A percentile compares a stretch with the other conserved stretches of the same genome.
phyloP scores from a whole-genome alignment of 2,329 filamentous ascomycete genomes.

The Davidsoniella neocaledoniae region DNA sequence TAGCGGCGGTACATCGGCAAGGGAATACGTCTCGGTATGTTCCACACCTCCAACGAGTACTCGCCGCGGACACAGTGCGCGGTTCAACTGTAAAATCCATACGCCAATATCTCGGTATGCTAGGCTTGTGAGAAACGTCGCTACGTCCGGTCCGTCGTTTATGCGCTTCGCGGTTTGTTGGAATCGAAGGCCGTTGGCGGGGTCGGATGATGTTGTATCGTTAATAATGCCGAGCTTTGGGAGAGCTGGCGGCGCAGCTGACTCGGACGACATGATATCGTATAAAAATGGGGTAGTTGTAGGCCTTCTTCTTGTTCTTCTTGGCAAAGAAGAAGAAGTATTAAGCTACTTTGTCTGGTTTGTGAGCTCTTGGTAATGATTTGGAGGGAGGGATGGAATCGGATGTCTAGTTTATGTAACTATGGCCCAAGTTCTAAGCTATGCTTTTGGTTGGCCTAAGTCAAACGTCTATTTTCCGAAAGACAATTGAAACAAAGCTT shows the following conservation, averaged over 20 bases:
- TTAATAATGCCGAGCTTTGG: conserved; percentile 28
- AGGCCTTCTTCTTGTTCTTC: no score
- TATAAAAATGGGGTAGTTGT: no score
- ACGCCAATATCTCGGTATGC: conserved; percentile 78
- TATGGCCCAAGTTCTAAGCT: no score
- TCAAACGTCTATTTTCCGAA: no score
- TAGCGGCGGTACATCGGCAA: not conserved
- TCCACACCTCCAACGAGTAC: conserved; percentile 17
- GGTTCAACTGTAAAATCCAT: conserved; percentile 82
- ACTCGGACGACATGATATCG: no score
- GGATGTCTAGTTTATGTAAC: no score
- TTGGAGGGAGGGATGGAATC: no score
- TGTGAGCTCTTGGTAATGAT: no score
- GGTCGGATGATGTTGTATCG: conserved; percentile 19
- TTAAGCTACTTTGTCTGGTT: no score
- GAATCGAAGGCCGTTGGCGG: conserved; percentile 2
- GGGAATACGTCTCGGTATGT: conserved; percentile 5
- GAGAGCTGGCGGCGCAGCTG: conserved; percentile 1
- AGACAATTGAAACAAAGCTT: no score
- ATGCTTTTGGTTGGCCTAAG: no score
- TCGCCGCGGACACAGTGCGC: conserved; percentile 61
- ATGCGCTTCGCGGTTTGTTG: conserved; percentile 60
- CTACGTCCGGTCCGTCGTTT: conserved; percentile 67
- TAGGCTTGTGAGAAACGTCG: conserved; percentile 59
- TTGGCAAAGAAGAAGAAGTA: no score